Evolutionary conservation across 495 filamentous ascomycete genomes (phyloP).

Genomic region (Pseudoneurospora amorphoporcata): DNA sequence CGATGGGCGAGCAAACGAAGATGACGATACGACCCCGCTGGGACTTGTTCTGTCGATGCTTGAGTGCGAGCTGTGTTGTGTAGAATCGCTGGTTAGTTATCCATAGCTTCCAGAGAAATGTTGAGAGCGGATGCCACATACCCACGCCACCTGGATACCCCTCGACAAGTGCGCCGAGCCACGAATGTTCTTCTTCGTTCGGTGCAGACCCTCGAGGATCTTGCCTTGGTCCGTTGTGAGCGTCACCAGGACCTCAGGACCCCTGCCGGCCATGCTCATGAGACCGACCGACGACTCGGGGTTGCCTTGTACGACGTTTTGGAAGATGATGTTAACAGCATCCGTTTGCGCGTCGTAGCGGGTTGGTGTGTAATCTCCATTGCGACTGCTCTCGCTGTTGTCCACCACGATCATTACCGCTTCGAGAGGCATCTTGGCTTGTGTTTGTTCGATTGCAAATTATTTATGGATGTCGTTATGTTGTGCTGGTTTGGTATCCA

Average conservation of each 20-base stretch:
- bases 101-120: not conserved
- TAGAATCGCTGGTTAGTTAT: not conserved
- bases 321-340: slow-evolving; percentile 89
- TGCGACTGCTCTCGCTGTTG: slow-evolving; percentile 95
- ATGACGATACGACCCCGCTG: slow-evolving; percentile 92
- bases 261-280: slow-evolving; percentile 97
- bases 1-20: slow-evolving; percentile 87
- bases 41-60: slow-evolving; percentile 94
- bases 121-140: slow-evolving; percentile 38
- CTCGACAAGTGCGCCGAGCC: slow-evolving; percentile 79
- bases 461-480: not conserved
- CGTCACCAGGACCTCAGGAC: slow-evolving; percentile 91
- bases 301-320: slow-evolving; percentile 85
- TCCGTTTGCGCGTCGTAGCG: slow-evolving; percentile 93
- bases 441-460: not conserved
- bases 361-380: slow-evolving; percentile 92
- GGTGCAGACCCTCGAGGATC: slow-evolving; percentile 84
- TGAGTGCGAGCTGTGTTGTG: slow-evolving; percentile 69
- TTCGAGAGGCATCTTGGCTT: slow-evolving; percentile 48
- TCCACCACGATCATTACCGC: slow-evolving; percentile 71
- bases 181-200: slow-evolving; percentile 92
- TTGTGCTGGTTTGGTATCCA: not conserved
- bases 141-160: slow-evolving; percentile 86
- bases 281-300: slow-evolving; percentile 93
- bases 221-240: slow-evolving; percentile 92